Base-by-base conservation (phyloP, 768 basidiomycete species). In the Gymnopilus dilepis region DNA sequence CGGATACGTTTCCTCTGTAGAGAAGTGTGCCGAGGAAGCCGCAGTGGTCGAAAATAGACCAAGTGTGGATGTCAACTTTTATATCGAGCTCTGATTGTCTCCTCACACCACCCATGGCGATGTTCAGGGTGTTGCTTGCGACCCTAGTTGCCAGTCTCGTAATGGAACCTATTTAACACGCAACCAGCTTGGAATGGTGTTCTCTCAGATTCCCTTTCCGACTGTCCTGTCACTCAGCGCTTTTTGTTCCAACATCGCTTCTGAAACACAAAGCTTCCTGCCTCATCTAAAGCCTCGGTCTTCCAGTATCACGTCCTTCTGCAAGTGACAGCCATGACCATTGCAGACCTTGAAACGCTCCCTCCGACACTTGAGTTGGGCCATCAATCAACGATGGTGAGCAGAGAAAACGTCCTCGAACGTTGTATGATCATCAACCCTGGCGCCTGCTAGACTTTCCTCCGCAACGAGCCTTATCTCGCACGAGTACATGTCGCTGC, bases 381-480 rank as follows among this genome's bases (percentile, higher is more conserved):
- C 8, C 53, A 55, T 30, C 17, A 47, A 22, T 60, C 59, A 2
- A 48, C 42, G 15, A 60, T 60, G 59, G 59, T 55, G n/a, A 30
- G 50, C 38, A 31, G 7, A 4, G 4, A 30, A 22, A 22, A 6
- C 11, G 7, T 54, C 21, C n/a, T n/a, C n/a, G n/a, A n/a, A n/a
- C n/a, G n/a, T n/a, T n/a, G n/a, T n/a, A n/a, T 17, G 13, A 54
- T 24, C 21, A 52, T 21, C 21, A 22, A 21, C 12, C 21, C 33
- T 30, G 40, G 24, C 24, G 31, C 47, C 22, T 26, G 7, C 37
- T 22, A 77, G 74, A 74, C 71, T 9, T 76, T 76, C 63, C 68
- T 77, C 30, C 68, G 67, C 15, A 70, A 73, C 54, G 66, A 70
- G n/a, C 57, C 69, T 12, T 75, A 72, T 60, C 47, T 75, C 26